phyloP scores from a whole-genome alignment of 345 rosid species.

The Schrenkiella parvula region DNA sequence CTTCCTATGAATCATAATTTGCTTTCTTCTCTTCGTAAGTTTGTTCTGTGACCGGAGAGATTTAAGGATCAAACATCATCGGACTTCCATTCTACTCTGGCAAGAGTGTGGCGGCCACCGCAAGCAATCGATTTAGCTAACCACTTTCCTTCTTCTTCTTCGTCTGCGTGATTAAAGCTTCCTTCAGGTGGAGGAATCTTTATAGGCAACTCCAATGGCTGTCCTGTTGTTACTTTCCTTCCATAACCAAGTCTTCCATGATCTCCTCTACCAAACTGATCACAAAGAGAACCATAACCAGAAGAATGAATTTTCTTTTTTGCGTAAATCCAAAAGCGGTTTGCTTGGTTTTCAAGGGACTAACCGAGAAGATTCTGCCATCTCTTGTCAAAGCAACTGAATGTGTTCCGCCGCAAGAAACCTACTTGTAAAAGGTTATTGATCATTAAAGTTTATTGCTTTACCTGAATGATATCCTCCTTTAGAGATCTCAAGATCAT shows the following conservation, averaged over 20 bases:
- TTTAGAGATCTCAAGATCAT: slow-evolving; percentile 6
- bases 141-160: slow-evolving; percentile 63
- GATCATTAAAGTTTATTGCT: neutral
- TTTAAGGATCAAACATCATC: slow-evolving; percentile 11
- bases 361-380: slow-evolving; percentile 89
- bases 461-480: slow-evolving; percentile 45
- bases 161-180: slow-evolving; percentile 28
- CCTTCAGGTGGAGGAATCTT: slow-evolving; percentile 48
- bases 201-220: slow-evolving; percentile 85
- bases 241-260: slow-evolving; percentile 96
- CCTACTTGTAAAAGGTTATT: slow-evolving; percentile 36
- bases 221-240: slow-evolving; percentile 85
- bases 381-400: slow-evolving; percentile 90
- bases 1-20: neutral
- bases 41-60: neutral
- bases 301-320: neutral
- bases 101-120: slow-evolving; percentile 93
- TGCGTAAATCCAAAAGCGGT: neutral
- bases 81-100: slow-evolving; percentile 66
- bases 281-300: neutral
- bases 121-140: slow-evolving; percentile 71
- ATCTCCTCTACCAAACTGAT: slow-evolving; percentile 95
- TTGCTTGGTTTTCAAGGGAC: slow-evolving; percentile 22
- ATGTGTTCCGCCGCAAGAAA: slow-evolving; percentile 98
- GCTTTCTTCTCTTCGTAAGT: slow-evolving; percentile 4